Conservation (phyloP, 2,329 filamentous ascomycete genomes). For the Pestalotiopsis sp. region DNA sequence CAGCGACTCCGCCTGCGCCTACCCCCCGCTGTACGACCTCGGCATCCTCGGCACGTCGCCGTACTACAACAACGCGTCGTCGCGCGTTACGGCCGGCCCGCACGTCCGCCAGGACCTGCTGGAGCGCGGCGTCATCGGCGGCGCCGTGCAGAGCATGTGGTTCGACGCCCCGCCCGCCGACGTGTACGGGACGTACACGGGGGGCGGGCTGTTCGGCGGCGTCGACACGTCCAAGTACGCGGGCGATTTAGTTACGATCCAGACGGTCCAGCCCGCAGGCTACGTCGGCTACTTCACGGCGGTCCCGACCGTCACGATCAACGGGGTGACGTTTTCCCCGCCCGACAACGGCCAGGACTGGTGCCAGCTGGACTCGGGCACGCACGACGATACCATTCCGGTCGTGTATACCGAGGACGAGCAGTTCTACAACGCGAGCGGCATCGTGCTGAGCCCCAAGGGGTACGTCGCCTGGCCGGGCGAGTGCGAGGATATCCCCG, state of each 20-base stretch:
- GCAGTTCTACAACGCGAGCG: slow-evolving; percentile 16
- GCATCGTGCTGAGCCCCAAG: slow-evolving; percentile 5
- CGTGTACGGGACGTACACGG: slow-evolving; percentile 26
- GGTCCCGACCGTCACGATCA: slow-evolving; percentile 23
- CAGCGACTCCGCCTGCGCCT: slow-evolving; percentile 17
- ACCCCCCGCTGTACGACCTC: slow-evolving; percentile 26
- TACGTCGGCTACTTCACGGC: slow-evolving; percentile 21
- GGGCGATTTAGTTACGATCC: slow-evolving; percentile 33
- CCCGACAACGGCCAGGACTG: not conserved
- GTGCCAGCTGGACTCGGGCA: slow-evolving; percentile 12
- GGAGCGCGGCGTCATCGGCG: slow-evolving; percentile 27
- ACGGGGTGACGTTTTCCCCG: slow-evolving; percentile 22
- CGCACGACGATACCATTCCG: slow-evolving; percentile 18
- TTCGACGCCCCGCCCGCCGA: slow-evolving; percentile 31
- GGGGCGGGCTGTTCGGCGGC: slow-evolving; percentile 35
- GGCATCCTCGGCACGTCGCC: slow-evolving; percentile 33
- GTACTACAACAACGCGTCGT: slow-evolving; percentile 21
- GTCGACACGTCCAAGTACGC: slow-evolving; percentile 35
- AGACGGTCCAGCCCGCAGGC: slow-evolving; percentile 24
- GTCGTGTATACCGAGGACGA: slow-evolving; percentile 15
- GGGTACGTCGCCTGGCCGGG: slow-evolving; percentile 27
- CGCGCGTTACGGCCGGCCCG: slow-evolving; percentile 24
- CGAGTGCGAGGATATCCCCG: slow-evolving; percentile 30
- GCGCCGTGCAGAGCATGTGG: slow-evolving; percentile 35
- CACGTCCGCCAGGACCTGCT: slow-evolving; percentile 34